phyloP scores from a whole-genome alignment of 352 stramenopile genomes.

The Blastocystis sp. region DNA sequence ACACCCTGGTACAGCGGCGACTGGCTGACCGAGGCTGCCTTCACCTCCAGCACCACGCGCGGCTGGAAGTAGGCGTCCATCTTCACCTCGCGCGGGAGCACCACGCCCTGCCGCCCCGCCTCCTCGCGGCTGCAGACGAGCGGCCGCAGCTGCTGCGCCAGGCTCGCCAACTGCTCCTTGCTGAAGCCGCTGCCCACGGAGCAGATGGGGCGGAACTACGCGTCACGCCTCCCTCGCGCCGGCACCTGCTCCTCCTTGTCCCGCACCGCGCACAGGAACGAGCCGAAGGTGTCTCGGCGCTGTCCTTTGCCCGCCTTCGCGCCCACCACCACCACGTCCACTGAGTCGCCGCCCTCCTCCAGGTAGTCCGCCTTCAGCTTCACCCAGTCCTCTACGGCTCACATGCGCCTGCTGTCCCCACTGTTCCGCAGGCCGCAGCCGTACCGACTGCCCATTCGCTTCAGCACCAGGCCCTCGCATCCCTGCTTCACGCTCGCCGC shows the following conservation, averaged over 20 bases:
- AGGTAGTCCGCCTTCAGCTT: slow-evolving; percentile 65
- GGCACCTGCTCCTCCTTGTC: not conserved
- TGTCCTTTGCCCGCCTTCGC: slow-evolving; percentile 20
- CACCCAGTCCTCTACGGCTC: slow-evolving; percentile 55
- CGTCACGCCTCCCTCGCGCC: not conserved
- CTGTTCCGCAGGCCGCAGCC: slow-evolving; percentile 16
- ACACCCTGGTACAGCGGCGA: not conserved
- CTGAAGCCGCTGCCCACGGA: slow-evolving; percentile 56
- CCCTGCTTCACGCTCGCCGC: not conserved
- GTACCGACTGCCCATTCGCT: not conserved
- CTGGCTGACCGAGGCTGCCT: slow-evolving; percentile 2
- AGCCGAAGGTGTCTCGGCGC: slow-evolving; percentile 13
- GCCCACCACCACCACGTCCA: slow-evolving; percentile 58
- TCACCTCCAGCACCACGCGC: slow-evolving; percentile 32
- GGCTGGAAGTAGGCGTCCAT: slow-evolving; percentile 43
- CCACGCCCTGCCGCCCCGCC: not conserved
- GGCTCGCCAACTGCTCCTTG: not conserved
- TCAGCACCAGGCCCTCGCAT: slow-evolving; percentile 52
- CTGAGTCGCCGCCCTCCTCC: slow-evolving; percentile 1
- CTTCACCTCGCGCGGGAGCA: not conserved
- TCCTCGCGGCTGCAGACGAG: not conserved
- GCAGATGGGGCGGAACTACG: slow-evolving; percentile 33
- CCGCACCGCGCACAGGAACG: slow-evolving; percentile 30
- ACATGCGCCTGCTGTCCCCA: not conserved
- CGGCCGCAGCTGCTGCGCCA: not conserved